Evolutionary conservation across 2,329 filamentous ascomycete genomes (phyloP).

Genomic region (Graphilbum fragrans): DNA sequence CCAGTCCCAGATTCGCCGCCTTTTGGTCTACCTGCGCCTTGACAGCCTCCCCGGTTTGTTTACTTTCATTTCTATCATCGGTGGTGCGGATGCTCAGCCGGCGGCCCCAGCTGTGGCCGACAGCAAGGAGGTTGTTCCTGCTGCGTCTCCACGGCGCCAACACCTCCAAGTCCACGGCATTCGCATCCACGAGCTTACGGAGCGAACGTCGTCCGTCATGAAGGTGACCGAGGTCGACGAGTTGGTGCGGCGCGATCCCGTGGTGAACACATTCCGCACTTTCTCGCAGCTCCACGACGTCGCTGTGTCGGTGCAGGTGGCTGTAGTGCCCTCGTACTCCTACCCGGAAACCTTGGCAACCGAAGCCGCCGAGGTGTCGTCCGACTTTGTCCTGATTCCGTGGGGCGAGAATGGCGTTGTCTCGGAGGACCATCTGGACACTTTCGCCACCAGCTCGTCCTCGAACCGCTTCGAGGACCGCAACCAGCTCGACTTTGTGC

Average conservation of each 20-base stretch:
- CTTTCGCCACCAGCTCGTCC: slow-evolving; percentile 26
- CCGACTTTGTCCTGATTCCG: slow-evolving; percentile 70
- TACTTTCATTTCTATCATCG: slow-evolving; percentile 69
- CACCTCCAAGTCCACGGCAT: slow-evolving; percentile 68
- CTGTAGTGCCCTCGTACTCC: slow-evolving; percentile 63
- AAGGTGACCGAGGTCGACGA: slow-evolving; percentile 75
- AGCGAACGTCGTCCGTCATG: slow-evolving; percentile 93
- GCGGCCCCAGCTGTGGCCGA: slow-evolving; percentile 20
- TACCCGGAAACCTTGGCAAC: slow-evolving; percentile 68
- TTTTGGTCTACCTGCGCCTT: slow-evolving; percentile 72
- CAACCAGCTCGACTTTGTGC: slow-evolving; percentile 64
- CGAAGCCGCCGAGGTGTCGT: slow-evolving; percentile 56
- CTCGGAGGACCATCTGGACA: slow-evolving; percentile 45
- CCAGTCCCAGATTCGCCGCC: slow-evolving; percentile 38
- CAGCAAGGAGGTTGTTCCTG: not conserved
- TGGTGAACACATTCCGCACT: slow-evolving; percentile 83
- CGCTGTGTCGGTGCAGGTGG: slow-evolving; percentile 68
- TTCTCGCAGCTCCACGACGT: slow-evolving; percentile 79
- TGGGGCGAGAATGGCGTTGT: slow-evolving; percentile 79
- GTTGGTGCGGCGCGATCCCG: slow-evolving; percentile 56
- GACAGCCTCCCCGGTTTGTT: slow-evolving; percentile 77
- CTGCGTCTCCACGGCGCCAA: slow-evolving; percentile 20
- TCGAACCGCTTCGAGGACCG: slow-evolving; percentile 50
- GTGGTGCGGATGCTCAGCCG: slow-evolving; percentile 22
- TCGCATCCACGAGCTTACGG: slow-evolving; percentile 76